Evolutionary conservation across 2,329 filamentous ascomycete species (phyloP).

Genomic region (Xylariaceae sp.): DNA sequence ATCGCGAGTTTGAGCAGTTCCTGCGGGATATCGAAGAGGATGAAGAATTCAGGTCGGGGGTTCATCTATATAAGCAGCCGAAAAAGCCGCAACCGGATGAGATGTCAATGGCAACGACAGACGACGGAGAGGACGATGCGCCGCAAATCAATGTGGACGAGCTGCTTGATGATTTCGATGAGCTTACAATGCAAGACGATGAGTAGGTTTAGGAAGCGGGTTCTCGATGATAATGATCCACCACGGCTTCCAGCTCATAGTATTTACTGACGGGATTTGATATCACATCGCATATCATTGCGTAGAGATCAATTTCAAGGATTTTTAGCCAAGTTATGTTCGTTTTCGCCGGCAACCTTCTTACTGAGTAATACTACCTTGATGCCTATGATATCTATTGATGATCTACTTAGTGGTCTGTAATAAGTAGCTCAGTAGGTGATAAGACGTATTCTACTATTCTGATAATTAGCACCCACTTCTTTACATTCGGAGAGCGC

Average conservation of each 20-base stretch:
- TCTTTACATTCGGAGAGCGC: too few relatives aligned
- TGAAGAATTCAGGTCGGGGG: conserved; percentile 79
- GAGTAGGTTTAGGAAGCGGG: conserved; percentile 18
- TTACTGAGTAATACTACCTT: too few relatives aligned
- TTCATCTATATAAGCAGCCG: conserved; percentile 83
- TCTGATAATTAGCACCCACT: too few relatives aligned
- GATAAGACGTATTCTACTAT: too few relatives aligned
- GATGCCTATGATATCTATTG: too few relatives aligned
- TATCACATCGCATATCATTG: too few relatives aligned
- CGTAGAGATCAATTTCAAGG: too few relatives aligned
- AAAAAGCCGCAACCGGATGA: conserved; percentile 61
- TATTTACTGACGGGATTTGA: too few relatives aligned
- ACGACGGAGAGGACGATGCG: conserved; percentile 64
- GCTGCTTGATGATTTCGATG: conserved; percentile 90
- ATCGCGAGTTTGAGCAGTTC: conserved; percentile 97
- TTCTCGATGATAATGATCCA: background rate
- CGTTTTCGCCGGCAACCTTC: too few relatives aligned
- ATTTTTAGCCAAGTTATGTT: background rate
- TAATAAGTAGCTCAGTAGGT: too few relatives aligned
- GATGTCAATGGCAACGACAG: conserved; percentile 72
- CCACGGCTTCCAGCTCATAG: background rate
- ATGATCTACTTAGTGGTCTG: too few relatives aligned
- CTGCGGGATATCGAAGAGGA: conserved; percentile 96
- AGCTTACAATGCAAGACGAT: conserved; percentile 74
- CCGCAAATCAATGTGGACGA: conserved; percentile 80